These are phyloP conservation scores for Flaveria trinervia DNA, from an alignment of 129 eudicot genomes.

Conservation along the genomic window DNA sequence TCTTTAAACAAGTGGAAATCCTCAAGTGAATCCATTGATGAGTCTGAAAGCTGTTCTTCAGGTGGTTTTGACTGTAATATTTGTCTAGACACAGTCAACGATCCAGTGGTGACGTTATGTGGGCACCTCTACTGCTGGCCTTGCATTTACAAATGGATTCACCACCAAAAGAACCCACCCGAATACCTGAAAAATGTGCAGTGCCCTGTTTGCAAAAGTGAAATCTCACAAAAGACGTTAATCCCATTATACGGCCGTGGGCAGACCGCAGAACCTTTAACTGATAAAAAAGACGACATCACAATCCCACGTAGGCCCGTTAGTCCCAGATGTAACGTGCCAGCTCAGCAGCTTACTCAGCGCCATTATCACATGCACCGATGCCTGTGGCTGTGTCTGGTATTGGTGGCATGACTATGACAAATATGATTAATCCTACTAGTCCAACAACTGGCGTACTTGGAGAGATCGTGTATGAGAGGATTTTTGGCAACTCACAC, in stretches of 20 bases:
- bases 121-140: conserved; percentile 98
- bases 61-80: conserved; percentile 80
- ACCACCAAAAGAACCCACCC: conserved; percentile 45
- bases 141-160: conserved; percentile 86
- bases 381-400: conserved; percentile 32
- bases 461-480: conserved; percentile 62
- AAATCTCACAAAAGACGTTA: conserved; percentile 54
- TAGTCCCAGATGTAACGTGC: conserved; percentile 48
- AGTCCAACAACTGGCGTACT: conserved; percentile 59
- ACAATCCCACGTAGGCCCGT: conserved; percentile 67
- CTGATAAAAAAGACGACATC: conserved; percentile 37
- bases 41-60: conserved; percentile 38
- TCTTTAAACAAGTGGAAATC: conserved; percentile 49
- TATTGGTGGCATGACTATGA: conserved; percentile 45
- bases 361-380: conserved; percentile 31
- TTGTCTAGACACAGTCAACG: conserved; percentile 70
- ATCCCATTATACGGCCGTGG: conserved; percentile 86
- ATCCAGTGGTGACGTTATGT: conserved; percentile 86
- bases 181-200: conserved; percentile 44
- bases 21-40: conserved; percentile 30
- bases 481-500: conserved; percentile 61
- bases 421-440: conserved; percentile 32
- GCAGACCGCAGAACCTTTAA: conserved; percentile 34
- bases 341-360: conserved; percentile 42
- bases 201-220: conserved; percentile 88